Conservation (phyloP, 78 protist genomes). For the Dictyostelium discoideum region DNA sequence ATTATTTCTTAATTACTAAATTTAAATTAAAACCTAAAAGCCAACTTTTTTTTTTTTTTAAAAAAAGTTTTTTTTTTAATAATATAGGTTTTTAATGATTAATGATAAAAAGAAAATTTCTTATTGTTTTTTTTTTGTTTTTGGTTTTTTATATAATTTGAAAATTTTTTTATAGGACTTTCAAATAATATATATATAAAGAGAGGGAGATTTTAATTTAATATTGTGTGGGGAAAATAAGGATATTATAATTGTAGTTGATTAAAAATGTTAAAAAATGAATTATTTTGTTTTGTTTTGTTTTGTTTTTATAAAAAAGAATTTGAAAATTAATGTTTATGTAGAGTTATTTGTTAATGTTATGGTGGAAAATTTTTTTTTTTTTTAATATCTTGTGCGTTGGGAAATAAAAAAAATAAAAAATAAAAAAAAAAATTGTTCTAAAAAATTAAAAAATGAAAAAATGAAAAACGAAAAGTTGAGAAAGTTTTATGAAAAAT, state of each 20-base stretch:
- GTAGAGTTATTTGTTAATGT: background rate
- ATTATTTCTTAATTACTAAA: constrained; percentile 4
- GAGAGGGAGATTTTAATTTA: background rate
- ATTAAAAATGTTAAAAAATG: background rate
- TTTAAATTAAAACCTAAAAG: constrained; percentile 16
- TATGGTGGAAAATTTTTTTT: background rate
- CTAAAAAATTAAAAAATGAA: background rate
- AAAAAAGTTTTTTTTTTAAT: background rate
- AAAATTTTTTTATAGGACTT: background rate
- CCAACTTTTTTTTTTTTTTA: background rate
- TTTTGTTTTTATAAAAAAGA: background rate
- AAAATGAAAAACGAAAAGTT: background rate
- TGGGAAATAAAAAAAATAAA: background rate
- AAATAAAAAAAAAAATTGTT: background rate
- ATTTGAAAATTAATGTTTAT: background rate
- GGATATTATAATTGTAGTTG: background rate
- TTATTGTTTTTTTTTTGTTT: background rate
- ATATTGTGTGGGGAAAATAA: background rate
- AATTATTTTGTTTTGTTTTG: background rate
- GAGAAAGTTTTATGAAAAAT: background rate
- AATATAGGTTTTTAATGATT: background rate
- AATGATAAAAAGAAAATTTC: background rate
- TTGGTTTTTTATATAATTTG: background rate
- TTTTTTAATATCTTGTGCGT: background rate
- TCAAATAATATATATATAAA: background rate